Percentiles rank a stretch among this genome's conserved stretches.
Conservation (phyloP, 495 filamentous ascomycete species). For the Margaritispora aquatica region DNA sequence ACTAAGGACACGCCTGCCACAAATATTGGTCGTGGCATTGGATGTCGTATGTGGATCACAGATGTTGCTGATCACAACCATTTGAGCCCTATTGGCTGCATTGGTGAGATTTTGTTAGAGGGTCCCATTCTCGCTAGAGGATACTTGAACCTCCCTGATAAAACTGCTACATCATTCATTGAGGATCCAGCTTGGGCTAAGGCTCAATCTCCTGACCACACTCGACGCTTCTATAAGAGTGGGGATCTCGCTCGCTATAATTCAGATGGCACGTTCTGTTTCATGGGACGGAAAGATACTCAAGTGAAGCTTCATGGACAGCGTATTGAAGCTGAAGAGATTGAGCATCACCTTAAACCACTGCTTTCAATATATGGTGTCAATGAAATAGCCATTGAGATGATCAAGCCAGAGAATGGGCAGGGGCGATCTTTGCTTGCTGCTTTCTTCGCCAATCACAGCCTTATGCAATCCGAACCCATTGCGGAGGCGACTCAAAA, state of each 20-base stretch:
- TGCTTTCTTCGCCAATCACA: too few species aligned
- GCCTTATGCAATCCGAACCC: too few species aligned
- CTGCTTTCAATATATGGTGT: too few species aligned
- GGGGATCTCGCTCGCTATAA: conserved; percentile 12
- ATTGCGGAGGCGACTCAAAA: too few species aligned
- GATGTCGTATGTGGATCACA: too few species aligned
- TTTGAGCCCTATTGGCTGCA: conserved; percentile 48
- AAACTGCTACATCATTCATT: conserved; percentile 23
- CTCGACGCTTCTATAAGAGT: conserved; percentile 47
- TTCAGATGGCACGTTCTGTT: conserved; percentile 29
- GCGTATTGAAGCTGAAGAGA: conserved; percentile 24
- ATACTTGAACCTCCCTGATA: conserved; percentile 32
- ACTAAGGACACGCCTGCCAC: too few species aligned
- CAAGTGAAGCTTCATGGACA: conserved; percentile 27
- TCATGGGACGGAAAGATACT: conserved; percentile 22
- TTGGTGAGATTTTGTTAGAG: conserved; percentile 57
- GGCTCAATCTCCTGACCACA: conserved; percentile 30
- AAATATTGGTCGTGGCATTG: too few species aligned
- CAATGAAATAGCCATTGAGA: too few species aligned
- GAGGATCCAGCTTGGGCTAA: conserved; percentile 11
- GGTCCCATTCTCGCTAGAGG: conserved; percentile 44
- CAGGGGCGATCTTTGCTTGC: too few species aligned
- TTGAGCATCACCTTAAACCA: conserved; percentile 3
- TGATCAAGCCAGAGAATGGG: too few species aligned
- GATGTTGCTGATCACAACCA: conserved; percentile 32